These are phyloP conservation scores for Deinandra increscens DNA, from an alignment of 129 eudicot genomes.

Conservation along the genomic window DNA sequence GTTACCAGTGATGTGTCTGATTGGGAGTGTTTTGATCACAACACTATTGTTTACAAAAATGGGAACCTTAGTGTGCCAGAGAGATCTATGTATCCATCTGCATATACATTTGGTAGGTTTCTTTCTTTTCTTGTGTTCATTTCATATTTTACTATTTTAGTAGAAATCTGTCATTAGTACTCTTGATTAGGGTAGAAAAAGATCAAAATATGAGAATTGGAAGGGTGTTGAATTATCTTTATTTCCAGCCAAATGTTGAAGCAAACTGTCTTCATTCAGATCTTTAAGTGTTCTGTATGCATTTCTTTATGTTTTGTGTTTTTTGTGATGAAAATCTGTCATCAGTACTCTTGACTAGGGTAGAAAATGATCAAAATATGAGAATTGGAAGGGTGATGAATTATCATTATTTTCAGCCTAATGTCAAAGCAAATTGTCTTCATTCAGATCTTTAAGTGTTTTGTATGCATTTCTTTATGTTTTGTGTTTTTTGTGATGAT, in stretches of 20 bases:
- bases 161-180: not conserved
- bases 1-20: constrained; percentile 63
- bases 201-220: too few species aligned
- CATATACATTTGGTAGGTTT: constrained; percentile 85
- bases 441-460: constrained; percentile 4
- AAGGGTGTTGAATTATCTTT: not conserved
- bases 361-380: too few species aligned
- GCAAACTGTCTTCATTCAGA: not conserved
- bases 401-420: too few species aligned
- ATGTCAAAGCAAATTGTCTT: too few species aligned
- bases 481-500: not conserved
- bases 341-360: not conserved
- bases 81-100: constrained; percentile 74
- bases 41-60: constrained; percentile 65
- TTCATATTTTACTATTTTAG: too few species aligned
- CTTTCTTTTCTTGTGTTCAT: not conserved
- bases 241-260: too few species aligned
- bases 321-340: not conserved
- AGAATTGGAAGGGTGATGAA: not conserved
- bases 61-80: constrained; percentile 40
- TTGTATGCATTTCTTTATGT: not conserved
- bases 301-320: not conserved
- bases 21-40: constrained; percentile 81
- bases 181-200: not conserved
- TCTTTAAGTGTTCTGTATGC: not conserved